These are phyloP conservation scores for Trichoderma sp. DNA, from an alignment of 2,329 filamentous ascomycete species.

Conservation along the genomic window DNA sequence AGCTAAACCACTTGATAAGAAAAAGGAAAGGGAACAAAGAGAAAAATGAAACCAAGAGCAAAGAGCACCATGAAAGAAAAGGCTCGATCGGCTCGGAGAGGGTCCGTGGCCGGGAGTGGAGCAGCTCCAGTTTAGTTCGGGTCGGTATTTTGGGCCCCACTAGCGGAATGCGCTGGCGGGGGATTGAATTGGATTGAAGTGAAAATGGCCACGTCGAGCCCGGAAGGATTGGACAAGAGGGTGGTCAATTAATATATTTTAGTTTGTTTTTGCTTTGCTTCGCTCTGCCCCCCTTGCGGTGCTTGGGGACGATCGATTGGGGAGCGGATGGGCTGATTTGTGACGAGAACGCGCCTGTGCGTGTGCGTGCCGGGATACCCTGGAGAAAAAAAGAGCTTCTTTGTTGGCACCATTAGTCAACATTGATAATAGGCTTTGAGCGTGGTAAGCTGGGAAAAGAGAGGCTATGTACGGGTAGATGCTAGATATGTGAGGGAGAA, in stretches of 20 bases:
- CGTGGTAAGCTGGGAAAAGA: no score
- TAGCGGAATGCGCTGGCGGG: conserved; percentile 1
- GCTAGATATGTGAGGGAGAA: neutral
- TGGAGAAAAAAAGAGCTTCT: neutral
- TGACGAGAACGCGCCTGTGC: neutral
- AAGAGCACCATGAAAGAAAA: neutral
- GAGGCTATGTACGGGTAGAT: neutral
- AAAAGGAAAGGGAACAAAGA: neutral
- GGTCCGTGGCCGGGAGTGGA: neutral
- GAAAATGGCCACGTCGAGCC: neutral
- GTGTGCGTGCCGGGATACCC: neutral
- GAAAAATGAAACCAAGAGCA: neutral
- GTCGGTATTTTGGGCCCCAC: neutral
- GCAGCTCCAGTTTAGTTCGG: neutral
- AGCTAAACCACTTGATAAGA: neutral
- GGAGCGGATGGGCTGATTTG: neutral
- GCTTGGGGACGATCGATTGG: neutral
- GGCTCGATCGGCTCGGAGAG: conserved; percentile 3
- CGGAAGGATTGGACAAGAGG: neutral
- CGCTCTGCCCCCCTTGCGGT: neutral
- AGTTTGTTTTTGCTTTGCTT: neutral
- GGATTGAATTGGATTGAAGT: neutral
- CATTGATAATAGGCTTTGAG: neutral
- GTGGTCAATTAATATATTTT: conserved; percentile 5
- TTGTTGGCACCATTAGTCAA: neutral